These are phyloP conservation scores for Marchantia polymorpha DNA, from an alignment of 225 moss, liverwort and hornwort species.

Conservation along the genomic window DNA sequence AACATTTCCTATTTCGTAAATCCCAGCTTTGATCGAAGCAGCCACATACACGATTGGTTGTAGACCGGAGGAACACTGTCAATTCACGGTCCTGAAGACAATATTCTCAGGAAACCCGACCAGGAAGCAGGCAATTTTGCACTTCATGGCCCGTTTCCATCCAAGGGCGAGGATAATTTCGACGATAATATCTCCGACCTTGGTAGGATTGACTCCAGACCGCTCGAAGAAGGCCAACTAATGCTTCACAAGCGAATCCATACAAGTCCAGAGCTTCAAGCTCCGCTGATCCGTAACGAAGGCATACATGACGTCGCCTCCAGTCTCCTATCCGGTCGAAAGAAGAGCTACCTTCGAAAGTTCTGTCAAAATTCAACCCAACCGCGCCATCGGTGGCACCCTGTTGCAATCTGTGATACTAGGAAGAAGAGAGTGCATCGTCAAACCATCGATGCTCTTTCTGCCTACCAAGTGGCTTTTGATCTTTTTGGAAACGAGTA, in stretches of 20 bases:
- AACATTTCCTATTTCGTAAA: constrained; percentile 85
- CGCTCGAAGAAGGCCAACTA: constrained; percentile 74
- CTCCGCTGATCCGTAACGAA: constrained; percentile 23
- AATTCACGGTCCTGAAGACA: constrained; percentile 77
- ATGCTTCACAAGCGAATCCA: constrained; percentile 31
- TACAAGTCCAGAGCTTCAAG: constrained; percentile 28
- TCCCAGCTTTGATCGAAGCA: constrained; percentile 77
- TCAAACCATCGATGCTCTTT: constrained; percentile 65
- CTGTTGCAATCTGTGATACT: too few species aligned
- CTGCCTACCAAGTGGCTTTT: constrained; percentile 94
- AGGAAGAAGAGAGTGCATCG: too few species aligned
- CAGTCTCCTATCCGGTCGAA: constrained; percentile 10
- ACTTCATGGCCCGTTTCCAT: constrained; percentile 76
- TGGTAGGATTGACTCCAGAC: constrained; percentile 65
- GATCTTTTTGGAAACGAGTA: constrained; percentile 96
- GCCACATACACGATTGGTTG: constrained; percentile 90
- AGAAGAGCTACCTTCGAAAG: constrained; percentile 18
- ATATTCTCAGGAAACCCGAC: constrained; percentile 94
- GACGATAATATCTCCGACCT: constrained; percentile 85
- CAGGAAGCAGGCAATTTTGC: constrained; percentile 82
- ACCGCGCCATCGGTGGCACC: constrained; percentile 17
- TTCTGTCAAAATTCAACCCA: constrained; percentile 16
- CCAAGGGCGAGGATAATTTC: constrained; percentile 77
- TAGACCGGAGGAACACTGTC: constrained; percentile 89
- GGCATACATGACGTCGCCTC: constrained; percentile 13